These are phyloP conservation scores for Trichosporon coremiiforme DNA, from an alignment of 1,284 basidiomycete species.

Conservation along the genomic window DNA sequence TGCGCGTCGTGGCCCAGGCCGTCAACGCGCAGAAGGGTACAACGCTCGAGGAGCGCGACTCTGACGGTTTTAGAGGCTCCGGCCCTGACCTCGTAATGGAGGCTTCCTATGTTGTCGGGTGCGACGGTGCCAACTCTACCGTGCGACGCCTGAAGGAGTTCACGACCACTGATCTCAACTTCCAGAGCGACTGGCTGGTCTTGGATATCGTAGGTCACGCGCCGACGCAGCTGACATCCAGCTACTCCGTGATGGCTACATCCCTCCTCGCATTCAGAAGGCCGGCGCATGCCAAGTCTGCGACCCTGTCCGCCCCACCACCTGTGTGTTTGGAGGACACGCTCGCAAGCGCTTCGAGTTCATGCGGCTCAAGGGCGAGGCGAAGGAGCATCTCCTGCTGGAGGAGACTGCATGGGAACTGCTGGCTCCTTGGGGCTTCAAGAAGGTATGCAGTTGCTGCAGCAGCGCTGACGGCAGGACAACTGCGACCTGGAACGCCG, in stretches of 20 bases:
- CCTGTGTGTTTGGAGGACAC: constrained; percentile 28
- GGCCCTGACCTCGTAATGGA: background rate
- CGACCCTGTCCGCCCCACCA: constrained; percentile 34
- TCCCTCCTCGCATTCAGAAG: constrained; percentile 12
- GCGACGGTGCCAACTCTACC: constrained; percentile 36
- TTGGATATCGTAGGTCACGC: constrained; percentile 27
- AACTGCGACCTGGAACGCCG: constrained; percentile 36
- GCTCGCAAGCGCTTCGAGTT: constrained; percentile 34
- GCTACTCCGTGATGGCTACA: constrained; percentile 25
- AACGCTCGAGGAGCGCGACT: background rate
- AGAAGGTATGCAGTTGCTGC: background rate
- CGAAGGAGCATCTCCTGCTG: constrained; percentile 22
- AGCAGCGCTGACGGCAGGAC: background rate
- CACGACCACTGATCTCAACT: constrained; percentile 27
- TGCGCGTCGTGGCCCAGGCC: background rate
- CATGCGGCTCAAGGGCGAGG: constrained; percentile 33
- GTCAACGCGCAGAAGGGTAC: background rate
- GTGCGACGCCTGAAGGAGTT: constrained; percentile 29
- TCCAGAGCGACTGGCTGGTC: constrained; percentile 37
- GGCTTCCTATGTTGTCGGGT: constrained; percentile 32
- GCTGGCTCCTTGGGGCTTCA: constrained; percentile 29
- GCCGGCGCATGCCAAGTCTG: constrained; percentile 31
- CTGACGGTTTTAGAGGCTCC: background rate
- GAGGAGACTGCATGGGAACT: constrained; percentile 29
- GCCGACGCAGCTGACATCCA: constrained; percentile 16